Evolutionary conservation across 345 rosid genomes (phyloP).

Genomic region (Citrus mangshanensis): DNA sequence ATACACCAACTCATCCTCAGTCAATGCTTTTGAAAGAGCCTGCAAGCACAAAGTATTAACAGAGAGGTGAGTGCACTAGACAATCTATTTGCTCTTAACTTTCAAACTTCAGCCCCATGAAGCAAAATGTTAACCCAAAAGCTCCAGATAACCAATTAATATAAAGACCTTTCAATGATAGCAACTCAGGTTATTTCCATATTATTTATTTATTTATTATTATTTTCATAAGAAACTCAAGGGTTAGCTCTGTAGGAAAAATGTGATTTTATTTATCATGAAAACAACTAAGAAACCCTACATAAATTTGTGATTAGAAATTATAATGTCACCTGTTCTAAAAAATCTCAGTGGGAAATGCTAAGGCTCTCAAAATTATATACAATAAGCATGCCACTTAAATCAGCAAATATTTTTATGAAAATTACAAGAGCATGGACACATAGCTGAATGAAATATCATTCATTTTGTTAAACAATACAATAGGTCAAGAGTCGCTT

Average conservation of each 20-base stretch:
- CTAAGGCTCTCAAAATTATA: background rate
- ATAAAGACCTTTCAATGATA: background rate
- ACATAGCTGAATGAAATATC: background rate
- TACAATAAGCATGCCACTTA: background rate
- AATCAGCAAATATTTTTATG: background rate
- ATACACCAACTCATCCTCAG: slow-evolving; percentile 70
- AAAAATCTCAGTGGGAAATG: background rate
- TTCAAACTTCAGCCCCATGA: background rate
- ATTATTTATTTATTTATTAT: too few species aligned
- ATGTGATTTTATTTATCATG: background rate
- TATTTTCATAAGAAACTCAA: too few species aligned
- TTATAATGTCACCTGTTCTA: background rate
- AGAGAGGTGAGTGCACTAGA: background rate
- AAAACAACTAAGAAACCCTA: background rate
- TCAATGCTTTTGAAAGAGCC: slow-evolving; percentile 78
- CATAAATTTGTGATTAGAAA: background rate
- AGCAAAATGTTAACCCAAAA: background rate
- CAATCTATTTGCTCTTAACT: background rate
- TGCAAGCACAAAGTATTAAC: slow-evolving; percentile 23
- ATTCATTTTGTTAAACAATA: background rate
- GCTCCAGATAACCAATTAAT: background rate
- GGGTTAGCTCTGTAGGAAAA: background rate
- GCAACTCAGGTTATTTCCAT: background rate
- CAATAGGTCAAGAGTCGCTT: background rate
- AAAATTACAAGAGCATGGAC: background rate